phyloP scores from a whole-genome alignment of 2,329 filamentous ascomycete genomes.

The Nothomitra cinnamomea region DNA sequence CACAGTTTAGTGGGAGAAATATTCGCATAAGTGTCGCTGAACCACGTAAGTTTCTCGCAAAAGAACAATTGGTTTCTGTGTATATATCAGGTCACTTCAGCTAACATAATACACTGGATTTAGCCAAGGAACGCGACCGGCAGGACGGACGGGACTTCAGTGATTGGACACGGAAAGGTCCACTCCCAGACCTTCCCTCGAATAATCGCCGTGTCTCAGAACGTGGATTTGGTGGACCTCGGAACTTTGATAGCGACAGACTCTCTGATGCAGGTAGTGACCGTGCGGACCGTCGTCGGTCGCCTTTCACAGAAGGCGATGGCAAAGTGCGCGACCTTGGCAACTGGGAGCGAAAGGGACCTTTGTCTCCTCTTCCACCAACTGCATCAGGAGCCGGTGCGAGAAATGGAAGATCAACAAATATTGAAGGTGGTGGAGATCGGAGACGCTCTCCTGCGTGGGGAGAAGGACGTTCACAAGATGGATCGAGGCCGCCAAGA shows the following conservation, averaged over 20 bases:
- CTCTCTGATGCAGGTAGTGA: constrained; percentile 38
- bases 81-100: background rate
- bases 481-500: constrained; percentile 63
- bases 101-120: background rate
- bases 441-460: constrained; percentile 48
- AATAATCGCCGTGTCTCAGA: constrained; percentile 33
- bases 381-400: constrained; percentile 19
- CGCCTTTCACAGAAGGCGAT: constrained; percentile 49
- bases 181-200: constrained; percentile 53
- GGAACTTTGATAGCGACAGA: constrained; percentile 30
- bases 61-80: background rate
- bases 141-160: constrained; percentile 65
- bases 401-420: constrained; percentile 39
- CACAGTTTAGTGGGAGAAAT: constrained; percentile 69
- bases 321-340: constrained; percentile 64
- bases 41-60: constrained; percentile 56
- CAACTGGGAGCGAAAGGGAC: constrained; percentile 92
- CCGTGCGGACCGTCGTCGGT: constrained; percentile 48
- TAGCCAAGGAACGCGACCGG: constrained; percentile 60
- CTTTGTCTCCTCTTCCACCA: constrained; percentile 52
- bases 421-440: constrained; percentile 42
- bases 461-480: constrained; percentile 53
- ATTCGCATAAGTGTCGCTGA: constrained; percentile 93
- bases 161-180: constrained; percentile 88
- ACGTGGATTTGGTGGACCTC: constrained; percentile 26